Conservation (phyloP, 2,329 filamentous ascomycete species). For the Hysterium pulicare region DNA sequence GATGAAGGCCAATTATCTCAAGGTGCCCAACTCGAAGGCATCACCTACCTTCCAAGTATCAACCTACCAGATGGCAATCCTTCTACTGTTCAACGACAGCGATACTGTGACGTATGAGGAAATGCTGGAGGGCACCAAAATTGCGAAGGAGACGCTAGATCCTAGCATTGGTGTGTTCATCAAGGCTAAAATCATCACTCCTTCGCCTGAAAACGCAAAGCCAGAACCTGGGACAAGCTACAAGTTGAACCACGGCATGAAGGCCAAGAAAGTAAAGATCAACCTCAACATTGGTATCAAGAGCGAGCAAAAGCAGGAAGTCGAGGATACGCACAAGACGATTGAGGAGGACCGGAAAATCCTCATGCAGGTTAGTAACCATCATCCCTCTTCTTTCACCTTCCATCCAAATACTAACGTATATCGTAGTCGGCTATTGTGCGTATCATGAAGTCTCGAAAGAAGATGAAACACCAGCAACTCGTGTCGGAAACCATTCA, state of each 20-base stretch:
- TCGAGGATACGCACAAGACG: slow-evolving; percentile 97
- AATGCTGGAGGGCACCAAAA: slow-evolving; percentile 74
- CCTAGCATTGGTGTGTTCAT: slow-evolving; percentile 81
- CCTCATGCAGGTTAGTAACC: slow-evolving; percentile 80
- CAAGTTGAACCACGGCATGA: slow-evolving; percentile 88
- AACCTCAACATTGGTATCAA: slow-evolving; percentile 95
- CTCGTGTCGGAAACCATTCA: slow-evolving; percentile 93
- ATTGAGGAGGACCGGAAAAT: slow-evolving; percentile 98
- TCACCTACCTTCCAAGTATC: slow-evolving; percentile 97
- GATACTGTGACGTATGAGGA: slow-evolving; percentile 85
- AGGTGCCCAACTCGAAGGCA: slow-evolving; percentile 62
- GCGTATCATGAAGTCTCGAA: slow-evolving; percentile 98
- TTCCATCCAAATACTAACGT: slow-evolving; percentile 26
- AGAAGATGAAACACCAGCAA: slow-evolving; percentile 96
- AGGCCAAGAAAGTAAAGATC: slow-evolving; percentile 96
- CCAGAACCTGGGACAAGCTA: slow-evolving; percentile 75
- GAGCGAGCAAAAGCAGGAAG: slow-evolving; percentile 93
- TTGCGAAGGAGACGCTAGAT: slow-evolving; percentile 80
- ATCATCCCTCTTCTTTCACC: not conserved
- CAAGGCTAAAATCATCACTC: slow-evolving; percentile 84
- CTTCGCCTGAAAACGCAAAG: slow-evolving; percentile 70
- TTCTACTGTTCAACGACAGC: slow-evolving; percentile 90
- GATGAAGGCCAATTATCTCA: slow-evolving; percentile 89
- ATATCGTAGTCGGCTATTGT: slow-evolving; percentile 83
- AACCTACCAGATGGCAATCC: slow-evolving; percentile 94